Evolutionary conservation across 352 stramenopile species (phyloP), one percentile per base, ranked within the genome.

Genomic region (Pythium chondricola): DNA sequence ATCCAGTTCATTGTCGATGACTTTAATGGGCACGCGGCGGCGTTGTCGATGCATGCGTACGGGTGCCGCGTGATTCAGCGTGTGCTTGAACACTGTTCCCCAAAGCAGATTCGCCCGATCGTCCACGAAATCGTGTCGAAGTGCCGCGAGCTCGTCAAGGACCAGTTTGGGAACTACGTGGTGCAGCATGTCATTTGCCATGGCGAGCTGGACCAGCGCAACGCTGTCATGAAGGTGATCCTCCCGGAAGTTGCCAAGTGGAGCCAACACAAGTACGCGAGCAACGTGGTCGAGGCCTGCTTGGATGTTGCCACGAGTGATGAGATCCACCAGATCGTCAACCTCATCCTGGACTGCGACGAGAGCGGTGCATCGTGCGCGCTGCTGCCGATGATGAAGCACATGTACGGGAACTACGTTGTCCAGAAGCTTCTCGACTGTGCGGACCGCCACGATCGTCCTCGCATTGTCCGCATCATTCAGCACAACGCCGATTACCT

Each of bases 101-200:
- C 89, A 21, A 67, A 69, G 9, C 88, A 98, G 61, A 98, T 97
- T 42, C 80, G 70, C 8, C 71, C 77, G n/a, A 88, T 98, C 22
- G 61, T 99, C 29, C 85, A 95, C 63, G 86, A 98, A 54, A 97
- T 99, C 46, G 84, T 94, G 17, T 74, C 74, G 54, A 85, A 87
- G 46, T 96, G 83, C 52, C 76, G 70, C n/a, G 80, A 88, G 17
- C 64, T 94, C 30, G 79, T 92, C 24, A 88, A 91, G 70, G 95
- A 99, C 63, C 95, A 98, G 62, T 99, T 98, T 67, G 97, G 96
- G 9, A 99, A 99, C 71, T 99, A 99, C 58, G 96, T 99, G 6
- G 97, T 99, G 50, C 97, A 99, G 63, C 95, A 99, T 56, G 91
- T 99, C 14, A 88, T 99, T 43, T 83, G 95, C 48, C 95, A 97